phyloP scores from a whole-genome alignment of 352 stramenopile genomes.

The Globisporangium apiculatum region DNA sequence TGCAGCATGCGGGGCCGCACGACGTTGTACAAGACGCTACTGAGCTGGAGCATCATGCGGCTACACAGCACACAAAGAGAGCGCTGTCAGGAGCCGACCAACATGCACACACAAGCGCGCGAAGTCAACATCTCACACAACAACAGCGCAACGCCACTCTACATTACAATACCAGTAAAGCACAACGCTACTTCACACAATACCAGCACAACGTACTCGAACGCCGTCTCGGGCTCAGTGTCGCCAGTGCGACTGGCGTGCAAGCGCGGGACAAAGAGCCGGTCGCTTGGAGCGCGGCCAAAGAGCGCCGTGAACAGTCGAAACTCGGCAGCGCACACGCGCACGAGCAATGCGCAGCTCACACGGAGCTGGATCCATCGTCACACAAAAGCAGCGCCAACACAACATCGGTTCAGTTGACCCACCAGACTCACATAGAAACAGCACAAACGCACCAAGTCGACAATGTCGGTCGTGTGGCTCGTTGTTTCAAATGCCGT shows the following conservation, averaged over 20 bases:
- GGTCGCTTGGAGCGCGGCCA: constrained; percentile 42
- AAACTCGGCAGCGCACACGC: constrained; percentile 71
- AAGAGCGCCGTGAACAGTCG: constrained; percentile 70
- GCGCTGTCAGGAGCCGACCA: too few relatives aligned
- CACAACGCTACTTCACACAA: neutral
- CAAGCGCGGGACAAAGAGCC: constrained; percentile 33
- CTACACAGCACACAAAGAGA: constrained; percentile 13
- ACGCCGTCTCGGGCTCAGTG: constrained; percentile 42
- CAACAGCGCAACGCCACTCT: too few relatives aligned
- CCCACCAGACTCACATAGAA: neutral
- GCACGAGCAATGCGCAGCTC: constrained; percentile 54
- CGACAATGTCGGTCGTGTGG: constrained; percentile 65
- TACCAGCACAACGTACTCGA: constrained; percentile 41
- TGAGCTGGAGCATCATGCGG: constrained; percentile 72
- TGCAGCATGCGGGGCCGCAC: constrained; percentile 57
- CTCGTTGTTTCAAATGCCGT: constrained; percentile 42
- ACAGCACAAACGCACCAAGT: constrained; percentile 23
- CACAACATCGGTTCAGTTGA: neutral
- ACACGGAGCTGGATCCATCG: constrained; percentile 35
- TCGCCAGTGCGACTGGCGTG: constrained; percentile 27
- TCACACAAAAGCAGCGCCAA: neutral
- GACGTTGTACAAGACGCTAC: constrained; percentile 62
- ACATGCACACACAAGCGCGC: too few relatives aligned
- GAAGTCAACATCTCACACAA: too few relatives aligned
- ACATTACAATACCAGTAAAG: neutral